These are phyloP conservation scores for Arbutus unedo DNA, from an alignment of 148 eudicot genomes.

Conservation along the genomic window DNA sequence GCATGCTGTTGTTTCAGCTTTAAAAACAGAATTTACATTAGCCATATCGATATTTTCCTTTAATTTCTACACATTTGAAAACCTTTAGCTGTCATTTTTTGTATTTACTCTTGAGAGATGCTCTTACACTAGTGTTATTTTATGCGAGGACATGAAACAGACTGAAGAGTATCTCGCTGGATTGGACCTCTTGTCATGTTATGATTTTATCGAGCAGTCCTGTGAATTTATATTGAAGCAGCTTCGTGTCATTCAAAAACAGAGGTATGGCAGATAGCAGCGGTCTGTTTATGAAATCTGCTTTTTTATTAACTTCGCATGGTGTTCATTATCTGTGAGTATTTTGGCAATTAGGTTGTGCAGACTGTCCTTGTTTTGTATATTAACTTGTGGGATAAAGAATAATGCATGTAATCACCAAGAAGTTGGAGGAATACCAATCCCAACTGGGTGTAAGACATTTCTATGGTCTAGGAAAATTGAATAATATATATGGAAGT, in stretches of 20 bases:
- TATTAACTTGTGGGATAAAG: neutral
- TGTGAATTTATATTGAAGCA: slow-evolving; percentile 80
- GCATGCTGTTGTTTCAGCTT: neutral
- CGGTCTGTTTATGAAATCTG: slow-evolving; percentile 2
- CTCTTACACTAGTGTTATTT: slow-evolving; percentile 23
- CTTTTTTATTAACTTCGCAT: neutral
- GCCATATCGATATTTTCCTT: neutral
- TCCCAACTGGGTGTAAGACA: neutral
- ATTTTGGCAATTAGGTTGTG: neutral
- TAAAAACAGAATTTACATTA: neutral
- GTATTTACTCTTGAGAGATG: slow-evolving; percentile 1
- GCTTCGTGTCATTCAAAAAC: slow-evolving; percentile 82
- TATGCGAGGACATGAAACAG: slow-evolving; percentile 45
- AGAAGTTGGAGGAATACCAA: neutral
- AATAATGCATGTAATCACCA: neutral
- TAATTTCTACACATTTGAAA: neutral
- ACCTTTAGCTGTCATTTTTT: neutral
- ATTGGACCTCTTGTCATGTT: slow-evolving; percentile 59
- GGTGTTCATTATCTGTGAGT: neutral
- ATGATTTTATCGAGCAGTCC: slow-evolving; percentile 78
- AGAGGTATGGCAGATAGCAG: slow-evolving; percentile 45
- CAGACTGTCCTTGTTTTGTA: neutral
- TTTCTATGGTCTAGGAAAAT: neutral
- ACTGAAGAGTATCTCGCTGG: slow-evolving; percentile 78
- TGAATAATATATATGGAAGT: neutral